Evolutionary conservation across 2,329 filamentous ascomycete species (phyloP).

Genomic region (Fusarium sp.): DNA sequence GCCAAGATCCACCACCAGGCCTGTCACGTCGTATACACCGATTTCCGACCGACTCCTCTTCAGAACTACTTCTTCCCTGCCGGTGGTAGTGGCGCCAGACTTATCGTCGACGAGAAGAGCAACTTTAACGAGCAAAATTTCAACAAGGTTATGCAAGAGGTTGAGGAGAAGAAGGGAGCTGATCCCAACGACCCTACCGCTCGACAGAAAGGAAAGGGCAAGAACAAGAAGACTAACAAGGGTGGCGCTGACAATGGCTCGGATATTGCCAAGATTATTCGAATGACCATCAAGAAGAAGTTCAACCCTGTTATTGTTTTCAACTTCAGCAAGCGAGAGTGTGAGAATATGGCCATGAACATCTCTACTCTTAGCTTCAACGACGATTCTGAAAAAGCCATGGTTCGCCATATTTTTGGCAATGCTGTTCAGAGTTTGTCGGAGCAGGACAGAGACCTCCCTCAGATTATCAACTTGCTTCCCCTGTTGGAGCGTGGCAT

Average conservation of each 20-base stretch:
- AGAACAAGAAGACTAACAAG: constrained; percentile 92
- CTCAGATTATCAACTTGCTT: constrained; percentile 90
- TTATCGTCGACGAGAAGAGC: constrained; percentile 97
- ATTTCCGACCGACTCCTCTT: constrained; percentile 94
- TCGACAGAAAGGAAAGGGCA: constrained; percentile 86
- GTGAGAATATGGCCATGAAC: constrained; percentile 88
- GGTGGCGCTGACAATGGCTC: constrained; percentile 79
- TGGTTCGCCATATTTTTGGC: constrained; percentile 94
- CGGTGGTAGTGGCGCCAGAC: constrained; percentile 90
- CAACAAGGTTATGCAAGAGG: constrained; percentile 91
- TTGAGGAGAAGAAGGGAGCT: constrained; percentile 87
- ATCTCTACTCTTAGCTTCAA: constrained; percentile 94
- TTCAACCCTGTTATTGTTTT: constrained; percentile 99
- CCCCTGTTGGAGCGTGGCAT: constrained; percentile 92
- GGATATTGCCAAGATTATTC: constrained; percentile 97
- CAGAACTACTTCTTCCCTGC: constrained; percentile 98
- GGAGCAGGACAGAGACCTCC: constrained; percentile 87
- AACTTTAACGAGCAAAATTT: constrained; percentile 98
- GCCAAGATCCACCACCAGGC: constrained; percentile 97
- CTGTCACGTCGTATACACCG: constrained; percentile 98
- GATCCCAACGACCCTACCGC: constrained; percentile 84
- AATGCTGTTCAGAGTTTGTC: constrained; percentile 94
- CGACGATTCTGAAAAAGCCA: constrained; percentile 92
- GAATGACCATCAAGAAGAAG: constrained; percentile 98
- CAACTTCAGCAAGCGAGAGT: constrained; percentile 98